phyloP scores from a whole-genome alignment of 2,329 filamentous ascomycete genomes.

The Claviceps sp. region DNA sequence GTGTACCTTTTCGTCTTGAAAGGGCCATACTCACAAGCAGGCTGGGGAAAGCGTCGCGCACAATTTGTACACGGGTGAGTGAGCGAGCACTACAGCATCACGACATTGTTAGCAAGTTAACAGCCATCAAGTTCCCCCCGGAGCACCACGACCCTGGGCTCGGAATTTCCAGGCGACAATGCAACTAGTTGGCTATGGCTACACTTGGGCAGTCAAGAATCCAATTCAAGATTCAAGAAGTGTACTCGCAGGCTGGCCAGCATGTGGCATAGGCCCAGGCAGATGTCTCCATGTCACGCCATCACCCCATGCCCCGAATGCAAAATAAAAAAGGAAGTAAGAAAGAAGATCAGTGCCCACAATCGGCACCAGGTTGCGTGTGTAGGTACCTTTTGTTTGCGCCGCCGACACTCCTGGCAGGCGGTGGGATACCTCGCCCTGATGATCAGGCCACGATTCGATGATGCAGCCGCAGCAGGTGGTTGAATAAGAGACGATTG shows the following conservation, averaged over 20 bases:
- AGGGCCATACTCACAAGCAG: conserved; percentile 32
- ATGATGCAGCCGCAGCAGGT: neutral
- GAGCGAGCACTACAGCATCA: conserved; percentile 33
- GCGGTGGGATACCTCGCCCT: conserved; percentile 23
- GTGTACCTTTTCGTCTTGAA: conserved; percentile 13
- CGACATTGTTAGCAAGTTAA: neutral
- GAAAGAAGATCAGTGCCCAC: neutral
- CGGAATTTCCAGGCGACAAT: neutral
- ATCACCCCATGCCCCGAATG: neutral
- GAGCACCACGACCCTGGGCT: neutral
- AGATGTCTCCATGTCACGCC: neutral
- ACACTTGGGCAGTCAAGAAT: neutral
- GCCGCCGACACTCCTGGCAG: conserved; percentile 36
- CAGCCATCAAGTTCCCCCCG: neutral
- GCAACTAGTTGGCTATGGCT: neutral
- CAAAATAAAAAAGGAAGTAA: neutral
- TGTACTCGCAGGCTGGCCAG: neutral
- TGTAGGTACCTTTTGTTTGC: conserved; percentile 38
- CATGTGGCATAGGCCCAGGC: neutral
- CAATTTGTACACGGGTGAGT: conserved; percentile 41
- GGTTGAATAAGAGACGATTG: conserved; percentile 4
- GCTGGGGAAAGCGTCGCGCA: conserved; percentile 36
- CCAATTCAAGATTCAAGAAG: neutral
- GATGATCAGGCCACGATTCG: conserved; percentile 4
- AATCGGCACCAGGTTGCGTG: neutral